phyloP scores from a whole-genome alignment of 352 stramenopile species.

The Plasmopara viticola region DNA sequence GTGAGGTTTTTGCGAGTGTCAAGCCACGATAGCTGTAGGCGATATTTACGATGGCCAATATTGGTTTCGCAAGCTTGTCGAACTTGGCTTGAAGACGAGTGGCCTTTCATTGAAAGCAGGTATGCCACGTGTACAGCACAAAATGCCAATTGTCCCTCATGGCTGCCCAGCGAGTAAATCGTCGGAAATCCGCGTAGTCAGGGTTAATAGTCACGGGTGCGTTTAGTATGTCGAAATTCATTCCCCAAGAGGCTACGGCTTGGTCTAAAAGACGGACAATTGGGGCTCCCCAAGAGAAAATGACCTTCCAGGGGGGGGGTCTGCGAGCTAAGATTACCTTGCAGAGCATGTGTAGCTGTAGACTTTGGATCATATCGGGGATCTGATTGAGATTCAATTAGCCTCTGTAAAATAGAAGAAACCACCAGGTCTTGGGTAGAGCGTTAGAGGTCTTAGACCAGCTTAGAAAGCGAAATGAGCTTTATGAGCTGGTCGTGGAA shows the following conservation, averaged over 20 bases:
- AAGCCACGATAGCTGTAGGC: neutral
- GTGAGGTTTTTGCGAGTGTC: neutral
- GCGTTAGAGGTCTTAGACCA: neutral
- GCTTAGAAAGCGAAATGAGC: neutral
- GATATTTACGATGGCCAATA: neutral
- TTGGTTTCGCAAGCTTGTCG: neutral
- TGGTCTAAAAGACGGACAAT: too few species aligned
- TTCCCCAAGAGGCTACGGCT: neutral
- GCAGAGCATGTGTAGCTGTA: neutral
- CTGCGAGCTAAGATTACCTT: neutral
- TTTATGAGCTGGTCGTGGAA: neutral
- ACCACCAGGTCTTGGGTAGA: neutral
- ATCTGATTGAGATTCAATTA: neutral
- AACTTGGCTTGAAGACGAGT: neutral
- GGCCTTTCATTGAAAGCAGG: neutral
- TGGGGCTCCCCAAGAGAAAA: neutral
- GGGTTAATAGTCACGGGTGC: neutral
- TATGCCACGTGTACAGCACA: neutral
- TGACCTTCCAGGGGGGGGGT: too few species aligned
- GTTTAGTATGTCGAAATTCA: neutral
- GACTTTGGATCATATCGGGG: neutral
- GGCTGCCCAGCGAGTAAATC: neutral
- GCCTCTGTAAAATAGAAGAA: neutral
- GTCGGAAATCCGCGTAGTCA: neutral
- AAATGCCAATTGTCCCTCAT: neutral